Base-by-base conservation (phyloP, 139 green algal species). In the Desmodesmus armatus region DNA sequence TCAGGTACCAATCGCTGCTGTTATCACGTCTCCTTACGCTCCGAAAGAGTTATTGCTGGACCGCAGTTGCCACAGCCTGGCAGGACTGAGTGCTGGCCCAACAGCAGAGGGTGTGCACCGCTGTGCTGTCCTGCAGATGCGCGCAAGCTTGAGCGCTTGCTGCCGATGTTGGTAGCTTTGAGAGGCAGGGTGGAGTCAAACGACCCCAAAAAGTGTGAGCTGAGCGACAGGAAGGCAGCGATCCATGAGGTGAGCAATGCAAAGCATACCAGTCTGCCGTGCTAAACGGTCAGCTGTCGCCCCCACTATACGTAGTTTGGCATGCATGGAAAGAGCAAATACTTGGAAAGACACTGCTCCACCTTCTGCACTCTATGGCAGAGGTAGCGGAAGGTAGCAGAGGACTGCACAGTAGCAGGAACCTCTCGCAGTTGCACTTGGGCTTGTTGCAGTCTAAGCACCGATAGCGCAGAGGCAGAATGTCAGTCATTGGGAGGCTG, bases 101-200 rank as follows among this genome's bases (percentile, higher is more conserved):
- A n/a, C n/a, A 39, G 40, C n/a, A 49, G 17, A 17, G 70, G 37
- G 27, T 49, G 58, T 58, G 70, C 70, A 78, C 21, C 60, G n/a
- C 21, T 19, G 21, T 58, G 39, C 40, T 5, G 33, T 11, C 27
- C 43, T 79, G 44, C 84, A 91, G 88, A 89, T 41, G 37, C 80
- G 19, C 25, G 33, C 13, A 86, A 73, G 47, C 43, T 91, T 7
- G 78, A 87, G 37, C 41, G 37, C 21, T 19, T 89, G 25, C 77
- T 93, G 62, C 90, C 90, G 0, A 53, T 86, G 41, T 78, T 93
- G 33, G 90, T 93, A 31, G 88, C 90, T 11, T 77, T 91, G 37
- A 88, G 90, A 17, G 90, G 90, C 15, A 81, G 88, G 2, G 78
- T 91, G 0, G 81, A 65, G n/a, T 87, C 79, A 19, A 44, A 49